Evolutionary conservation across 164 flowering plant species (phyloP).

Genomic region (Chloranthus sessilifolius): DNA sequence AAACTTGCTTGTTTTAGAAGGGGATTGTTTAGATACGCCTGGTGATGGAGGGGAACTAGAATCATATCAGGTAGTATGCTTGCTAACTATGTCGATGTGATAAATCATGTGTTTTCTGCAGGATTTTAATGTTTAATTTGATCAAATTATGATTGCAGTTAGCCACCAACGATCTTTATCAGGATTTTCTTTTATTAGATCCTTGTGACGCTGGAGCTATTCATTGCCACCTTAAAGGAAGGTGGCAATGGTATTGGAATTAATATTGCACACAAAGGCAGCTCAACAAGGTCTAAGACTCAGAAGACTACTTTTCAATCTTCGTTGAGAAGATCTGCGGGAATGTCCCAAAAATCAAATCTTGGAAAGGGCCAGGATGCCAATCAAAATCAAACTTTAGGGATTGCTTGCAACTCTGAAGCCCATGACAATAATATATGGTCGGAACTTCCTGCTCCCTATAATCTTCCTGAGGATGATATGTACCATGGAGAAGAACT

Average conservation of each 20-base stretch:
- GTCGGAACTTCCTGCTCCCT: constrained; percentile 23
- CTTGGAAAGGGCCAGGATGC: constrained; percentile 30
- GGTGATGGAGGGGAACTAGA: constrained; percentile 84
- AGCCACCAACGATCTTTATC: constrained; percentile 63
- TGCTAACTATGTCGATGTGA: not conserved
- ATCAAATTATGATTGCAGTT: constrained; percentile 46
- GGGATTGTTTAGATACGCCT: constrained; percentile 79
- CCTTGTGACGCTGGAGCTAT: constrained; percentile 72
- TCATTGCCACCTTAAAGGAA: constrained; percentile 41
- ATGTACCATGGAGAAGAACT: constrained; percentile 30
- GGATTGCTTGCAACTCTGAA: constrained; percentile 14
- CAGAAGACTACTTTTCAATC: constrained; percentile 51
- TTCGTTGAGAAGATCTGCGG: constrained; percentile 52
- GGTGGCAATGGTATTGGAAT: constrained; percentile 26
- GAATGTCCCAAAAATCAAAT: constrained; percentile 40
- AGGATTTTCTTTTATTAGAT: constrained; percentile 84
- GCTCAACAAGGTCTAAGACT: constrained; percentile 37
- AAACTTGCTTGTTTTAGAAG: constrained; percentile 89
- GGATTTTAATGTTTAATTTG: not conserved
- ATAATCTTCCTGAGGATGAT: constrained; percentile 23
- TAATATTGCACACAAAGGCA: constrained; percentile 23
- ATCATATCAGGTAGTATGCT: constrained; percentile 67
- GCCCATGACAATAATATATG: constrained; percentile 24
- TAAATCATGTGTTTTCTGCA: not conserved
- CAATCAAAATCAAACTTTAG: constrained; percentile 27